A percentile compares a stretch with the other conserved stretches of the same genome.
Conservation (phyloP, 2,329 filamentous ascomycete genomes). For the Fusarium dimerum region DNA sequence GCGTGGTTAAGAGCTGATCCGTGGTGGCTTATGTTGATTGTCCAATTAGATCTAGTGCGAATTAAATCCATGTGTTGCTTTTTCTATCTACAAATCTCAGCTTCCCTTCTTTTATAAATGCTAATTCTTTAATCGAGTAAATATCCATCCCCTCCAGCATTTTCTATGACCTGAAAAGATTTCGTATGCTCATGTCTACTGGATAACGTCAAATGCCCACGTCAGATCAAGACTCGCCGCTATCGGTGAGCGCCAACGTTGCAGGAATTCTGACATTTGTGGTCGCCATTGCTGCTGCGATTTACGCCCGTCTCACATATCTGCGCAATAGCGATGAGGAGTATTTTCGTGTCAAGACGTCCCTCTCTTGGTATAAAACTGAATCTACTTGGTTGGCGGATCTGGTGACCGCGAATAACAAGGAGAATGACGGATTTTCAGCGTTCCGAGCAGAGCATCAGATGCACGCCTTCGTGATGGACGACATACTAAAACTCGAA, state of each 20-base stretch:
- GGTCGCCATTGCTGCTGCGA: conserved; percentile 44
- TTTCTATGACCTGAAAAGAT: too few relatives aligned
- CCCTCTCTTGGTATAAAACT: conserved; percentile 50
- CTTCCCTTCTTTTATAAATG: too few relatives aligned
- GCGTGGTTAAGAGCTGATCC: too few relatives aligned
- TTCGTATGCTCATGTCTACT: not conserved
- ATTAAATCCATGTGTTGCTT: too few relatives aligned
- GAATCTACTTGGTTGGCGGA: conserved; percentile 48
- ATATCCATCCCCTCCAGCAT: too few relatives aligned
- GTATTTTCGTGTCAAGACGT: conserved; percentile 49
- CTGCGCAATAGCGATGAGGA: conserved; percentile 48
- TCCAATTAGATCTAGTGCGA: too few relatives aligned
- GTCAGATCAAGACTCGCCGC: conserved; percentile 40
- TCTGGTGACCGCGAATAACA: conserved; percentile 37
- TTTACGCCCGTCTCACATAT: conserved; percentile 46
- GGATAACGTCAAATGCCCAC: conserved; percentile 19
- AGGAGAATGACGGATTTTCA: conserved; percentile 25
- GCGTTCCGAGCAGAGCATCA: conserved; percentile 40
- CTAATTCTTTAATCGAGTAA: too few relatives aligned
- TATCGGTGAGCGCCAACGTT: conserved; percentile 46
- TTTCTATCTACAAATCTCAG: too few relatives aligned
- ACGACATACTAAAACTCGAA: conserved; percentile 46
- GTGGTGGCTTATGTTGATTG: too few relatives aligned
- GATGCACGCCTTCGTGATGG: conserved; percentile 51
- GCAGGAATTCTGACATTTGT: conserved; percentile 50